These are phyloP conservation scores for Trichomonas vaginalis DNA, from an alignment of 208 protist genomes.

Conservation along the genomic window DNA sequence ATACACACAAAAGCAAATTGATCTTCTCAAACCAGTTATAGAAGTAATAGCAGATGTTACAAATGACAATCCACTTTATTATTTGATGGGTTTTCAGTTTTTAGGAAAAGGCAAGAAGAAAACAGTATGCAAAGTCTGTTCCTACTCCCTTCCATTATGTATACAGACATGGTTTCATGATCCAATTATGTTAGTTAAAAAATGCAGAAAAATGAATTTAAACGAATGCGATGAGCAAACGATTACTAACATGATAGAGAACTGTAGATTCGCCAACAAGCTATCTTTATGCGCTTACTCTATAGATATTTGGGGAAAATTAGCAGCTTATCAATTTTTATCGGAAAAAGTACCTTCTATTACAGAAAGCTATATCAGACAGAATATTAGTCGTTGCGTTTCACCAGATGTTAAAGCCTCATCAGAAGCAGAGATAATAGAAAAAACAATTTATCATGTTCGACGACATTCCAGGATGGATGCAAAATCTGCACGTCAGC, in stretches of 20 bases:
- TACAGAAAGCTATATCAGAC: neutral
- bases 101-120: neutral
- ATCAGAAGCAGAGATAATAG: neutral
- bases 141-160: neutral
- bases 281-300: neutral
- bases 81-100: neutral
- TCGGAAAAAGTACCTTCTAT: neutral
- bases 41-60: neutral
- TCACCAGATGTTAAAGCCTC: neutral
- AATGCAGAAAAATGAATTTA: neutral
- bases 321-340: neutral
- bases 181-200: neutral
- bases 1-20: neutral
- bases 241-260: neutral
- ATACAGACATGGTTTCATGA: neutral
- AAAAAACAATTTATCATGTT: neutral
- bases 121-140: neutral
- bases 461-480: neutral
- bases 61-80: neutral
- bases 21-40: neutral
- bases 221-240: neutral
- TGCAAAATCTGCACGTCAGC: neutral
- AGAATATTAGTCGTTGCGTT: neutral
- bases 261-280: neutral
- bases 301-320: neutral